A percentile compares a stretch with the other conserved stretches of the same genome.
Evolutionary conservation across 495 filamentous ascomycete species (phyloP).

Genomic region (Staphylotrichum tortipilum): DNA sequence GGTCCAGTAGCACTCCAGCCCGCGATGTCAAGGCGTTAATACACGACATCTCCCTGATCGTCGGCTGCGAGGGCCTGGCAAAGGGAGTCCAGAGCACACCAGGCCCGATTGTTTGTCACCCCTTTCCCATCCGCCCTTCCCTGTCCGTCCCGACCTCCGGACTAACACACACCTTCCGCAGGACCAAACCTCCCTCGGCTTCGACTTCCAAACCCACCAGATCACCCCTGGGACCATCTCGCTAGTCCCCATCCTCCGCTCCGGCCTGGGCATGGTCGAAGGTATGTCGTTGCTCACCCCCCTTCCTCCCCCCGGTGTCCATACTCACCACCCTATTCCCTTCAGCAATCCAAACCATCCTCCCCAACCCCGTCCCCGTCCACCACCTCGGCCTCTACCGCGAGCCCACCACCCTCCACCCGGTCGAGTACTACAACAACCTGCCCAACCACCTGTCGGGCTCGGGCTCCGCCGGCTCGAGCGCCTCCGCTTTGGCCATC

Average conservation of each 20-base stretch:
- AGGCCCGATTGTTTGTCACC: slow-evolving; percentile 35
- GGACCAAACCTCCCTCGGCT: slow-evolving; percentile 68
- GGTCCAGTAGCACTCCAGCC: slow-evolving; percentile 59
- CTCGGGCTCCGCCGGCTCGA: slow-evolving; percentile 17
- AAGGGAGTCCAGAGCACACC: slow-evolving; percentile 43
- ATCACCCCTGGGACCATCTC: slow-evolving; percentile 58
- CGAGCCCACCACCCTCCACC: slow-evolving; percentile 71
- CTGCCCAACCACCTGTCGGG: slow-evolving; percentile 60
- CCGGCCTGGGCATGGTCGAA: slow-evolving; percentile 83
- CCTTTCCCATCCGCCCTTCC: neutral
- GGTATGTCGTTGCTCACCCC: slow-evolving; percentile 36
- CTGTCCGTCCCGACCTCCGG: neutral
- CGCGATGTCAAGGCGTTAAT: slow-evolving; percentile 73
- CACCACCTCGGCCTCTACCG: slow-evolving; percentile 93
- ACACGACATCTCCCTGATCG: slow-evolving; percentile 74
- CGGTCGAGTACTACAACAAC: slow-evolving; percentile 98
- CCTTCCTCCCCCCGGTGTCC: neutral
- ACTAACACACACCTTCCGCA: slow-evolving; percentile 22
- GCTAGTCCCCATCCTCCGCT: slow-evolving; percentile 85
- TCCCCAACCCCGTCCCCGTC: slow-evolving; percentile 71
- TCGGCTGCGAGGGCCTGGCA: slow-evolving; percentile 76
- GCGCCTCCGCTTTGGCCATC: slow-evolving; percentile 57
- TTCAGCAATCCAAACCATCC: slow-evolving; percentile 68
- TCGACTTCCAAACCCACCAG: slow-evolving; percentile 52
- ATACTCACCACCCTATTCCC: neutral